Conservation (phyloP, 306 rosid genomes). For the Sesbania bispinosa region DNA sequence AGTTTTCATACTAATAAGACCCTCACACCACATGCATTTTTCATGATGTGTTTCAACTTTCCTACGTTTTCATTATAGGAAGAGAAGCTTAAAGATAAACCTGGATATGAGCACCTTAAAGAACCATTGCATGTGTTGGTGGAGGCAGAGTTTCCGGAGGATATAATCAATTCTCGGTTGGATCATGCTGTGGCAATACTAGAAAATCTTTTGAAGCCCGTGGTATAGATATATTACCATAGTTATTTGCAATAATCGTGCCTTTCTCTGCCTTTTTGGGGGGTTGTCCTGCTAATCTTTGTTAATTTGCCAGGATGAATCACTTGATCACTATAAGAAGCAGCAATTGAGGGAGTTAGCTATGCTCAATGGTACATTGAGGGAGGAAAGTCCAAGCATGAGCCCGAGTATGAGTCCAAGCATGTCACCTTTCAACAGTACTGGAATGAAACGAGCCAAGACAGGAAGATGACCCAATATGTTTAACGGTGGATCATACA, state of each 20-base stretch:
- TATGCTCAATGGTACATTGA: conserved; percentile 78
- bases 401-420: conserved; percentile 85
- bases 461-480: conserved; percentile 65
- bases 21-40: not conserved
- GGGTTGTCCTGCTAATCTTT: too few relatives aligned
- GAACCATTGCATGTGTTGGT: conserved; percentile 86
- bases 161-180: conserved; percentile 67
- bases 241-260: not conserved
- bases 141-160: conserved; percentile 94
- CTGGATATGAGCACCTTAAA: conserved; percentile 86
- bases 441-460: conserved; percentile 91
- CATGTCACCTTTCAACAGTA: conserved; percentile 84
- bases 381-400: conserved; percentile 97
- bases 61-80: conserved; percentile 46
- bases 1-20: not conserved
- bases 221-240: conserved; percentile 44
- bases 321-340: conserved; percentile 86
- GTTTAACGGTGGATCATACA: conserved; percentile 14
- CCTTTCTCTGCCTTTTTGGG: not conserved
- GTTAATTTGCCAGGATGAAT: conserved; percentile 62
- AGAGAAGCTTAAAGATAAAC: conserved; percentile 84
- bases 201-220: conserved; percentile 88
- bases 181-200: conserved; percentile 82
- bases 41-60: not conserved
- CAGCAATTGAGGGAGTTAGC: conserved; percentile 87